A percentile compares a stretch with the other conserved stretches of the same genome.
phyloP scores from a whole-genome alignment of 176 grass and related monocot genomes.

The Aechmea fasciata region DNA sequence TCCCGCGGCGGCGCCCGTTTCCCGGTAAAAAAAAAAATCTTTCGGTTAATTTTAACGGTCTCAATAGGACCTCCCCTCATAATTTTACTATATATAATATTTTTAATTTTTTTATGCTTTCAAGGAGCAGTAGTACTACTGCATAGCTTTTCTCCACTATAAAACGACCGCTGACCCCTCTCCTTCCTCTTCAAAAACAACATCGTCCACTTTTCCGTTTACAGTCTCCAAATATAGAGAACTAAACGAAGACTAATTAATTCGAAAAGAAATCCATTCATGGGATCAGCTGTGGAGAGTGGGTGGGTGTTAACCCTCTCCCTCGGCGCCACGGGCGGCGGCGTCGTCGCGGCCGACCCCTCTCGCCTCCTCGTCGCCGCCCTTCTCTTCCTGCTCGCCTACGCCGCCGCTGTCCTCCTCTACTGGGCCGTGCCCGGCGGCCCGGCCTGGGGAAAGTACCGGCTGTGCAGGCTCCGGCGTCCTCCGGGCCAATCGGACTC shows the following conservation, averaged over 20 bases:
- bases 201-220: neutral
- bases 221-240: neutral
- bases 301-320: conserved; percentile 54
- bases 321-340: conserved; percentile 39
- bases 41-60: too few relatives aligned
- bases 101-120: too few relatives aligned
- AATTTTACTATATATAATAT: too few relatives aligned
- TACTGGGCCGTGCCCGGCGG: conserved; percentile 70
- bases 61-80: too few relatives aligned
- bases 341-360: conserved; percentile 9
- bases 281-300: conserved; percentile 24
- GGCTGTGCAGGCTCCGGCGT: conserved; percentile 14
- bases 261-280: neutral
- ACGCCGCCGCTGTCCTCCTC: conserved; percentile 22
- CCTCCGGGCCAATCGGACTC: neutral
- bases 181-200: conserved; percentile 8
- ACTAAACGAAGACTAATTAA: neutral
- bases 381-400: neutral
- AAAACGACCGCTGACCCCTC: conserved; percentile 19
- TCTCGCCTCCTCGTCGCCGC: conserved; percentile 22
- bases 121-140: too few relatives aligned
- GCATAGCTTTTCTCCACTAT: conserved; percentile 19
- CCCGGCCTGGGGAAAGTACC: conserved; percentile 62
- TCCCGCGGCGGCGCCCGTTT: neutral
- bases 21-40: neutral